These are phyloP conservation scores for Suhomyces wounanorum DNA, from an alignment of 1,139 yeast species.

Conservation along the genomic window DNA sequence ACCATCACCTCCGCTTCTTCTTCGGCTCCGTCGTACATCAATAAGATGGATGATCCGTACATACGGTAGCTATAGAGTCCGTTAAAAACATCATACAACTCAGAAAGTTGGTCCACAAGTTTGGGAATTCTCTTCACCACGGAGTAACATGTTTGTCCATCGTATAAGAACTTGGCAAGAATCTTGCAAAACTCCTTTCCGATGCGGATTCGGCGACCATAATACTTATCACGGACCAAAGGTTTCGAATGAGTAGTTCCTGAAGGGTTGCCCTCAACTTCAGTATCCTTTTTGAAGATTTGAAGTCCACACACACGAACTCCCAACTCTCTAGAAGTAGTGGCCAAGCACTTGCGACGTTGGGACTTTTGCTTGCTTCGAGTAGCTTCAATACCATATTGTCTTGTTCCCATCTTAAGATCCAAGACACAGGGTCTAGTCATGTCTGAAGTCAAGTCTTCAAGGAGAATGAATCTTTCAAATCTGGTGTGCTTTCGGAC, in stretches of 20 bases:
- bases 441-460: slow-evolving; percentile 86
- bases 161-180: slow-evolving; percentile 74
- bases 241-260: slow-evolving; percentile 1
- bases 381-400: slow-evolving; percentile 92
- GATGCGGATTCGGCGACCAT: slow-evolving; percentile 75
- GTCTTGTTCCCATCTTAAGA: slow-evolving; percentile 97
- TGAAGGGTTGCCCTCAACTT: slow-evolving; percentile 3
- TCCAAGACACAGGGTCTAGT: slow-evolving; percentile 87
- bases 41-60: slow-evolving; percentile 85
- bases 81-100: slow-evolving; percentile 55
- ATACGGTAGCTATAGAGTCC: slow-evolving; percentile 77
- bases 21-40: slow-evolving; percentile 80
- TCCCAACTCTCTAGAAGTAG: slow-evolving; percentile 83
- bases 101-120: slow-evolving; percentile 60
- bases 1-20: slow-evolving; percentile 45
- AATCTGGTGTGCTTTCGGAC: slow-evolving; percentile 50
- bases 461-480: slow-evolving; percentile 83
- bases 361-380: slow-evolving; percentile 76
- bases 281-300: slow-evolving; percentile 20
- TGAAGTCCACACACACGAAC: slow-evolving; percentile 96
- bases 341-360: slow-evolving; percentile 72
- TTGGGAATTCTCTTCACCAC: slow-evolving; percentile 69
- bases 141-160: slow-evolving; percentile 62
- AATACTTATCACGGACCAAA: slow-evolving; percentile 82
- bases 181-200: slow-evolving; percentile 79